Evolutionary conservation across 768 basidiomycete species (phyloP).

Genomic region (Termitomyces sp.): DNA sequence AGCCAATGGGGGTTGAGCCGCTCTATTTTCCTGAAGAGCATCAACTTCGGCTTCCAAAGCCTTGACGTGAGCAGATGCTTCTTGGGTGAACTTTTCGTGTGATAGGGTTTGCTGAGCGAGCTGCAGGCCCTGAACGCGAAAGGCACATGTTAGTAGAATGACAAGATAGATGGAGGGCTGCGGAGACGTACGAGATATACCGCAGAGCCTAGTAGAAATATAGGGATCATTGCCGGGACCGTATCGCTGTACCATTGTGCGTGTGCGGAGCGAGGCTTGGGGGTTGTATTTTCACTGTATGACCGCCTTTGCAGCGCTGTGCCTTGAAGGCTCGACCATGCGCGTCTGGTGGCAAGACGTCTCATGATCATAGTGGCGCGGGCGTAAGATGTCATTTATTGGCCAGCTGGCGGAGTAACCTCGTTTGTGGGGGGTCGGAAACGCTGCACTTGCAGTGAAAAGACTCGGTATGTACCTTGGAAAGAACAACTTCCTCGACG

Average conservation of each 20-base stretch:
- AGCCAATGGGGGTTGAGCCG: background rate
- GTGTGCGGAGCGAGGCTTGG: conserved; percentile 41
- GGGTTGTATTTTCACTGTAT: conserved; percentile 12
- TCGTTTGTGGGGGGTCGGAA: conserved; percentile 8
- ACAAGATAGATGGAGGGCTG: background rate
- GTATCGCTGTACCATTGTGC: conserved; percentile 64
- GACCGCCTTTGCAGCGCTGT: conserved; percentile 11
- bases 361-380: conserved; percentile 10
- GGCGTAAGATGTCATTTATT: no score
- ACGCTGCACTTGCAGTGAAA: background rate
- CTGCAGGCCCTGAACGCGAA: conserved; percentile 51
- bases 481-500: background rate
- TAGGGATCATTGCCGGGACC: conserved; percentile 72
- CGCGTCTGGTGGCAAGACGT: conserved; percentile 13
- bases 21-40: conserved; percentile 28
- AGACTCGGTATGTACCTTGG: background rate
- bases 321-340: conserved; percentile 3
- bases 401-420: conserved; percentile 7
- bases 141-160: background rate
- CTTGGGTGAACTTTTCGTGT: conserved; percentile 67
- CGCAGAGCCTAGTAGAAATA: conserved; percentile 73
- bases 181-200: conserved; percentile 58
- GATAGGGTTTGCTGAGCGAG: conserved; percentile 56
- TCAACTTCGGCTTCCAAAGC: conserved; percentile 58
- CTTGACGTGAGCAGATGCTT: conserved; percentile 47